Conservation (phyloP, 805 yeast genomes). For the Nakazawaea wyomingensis region DNA sequence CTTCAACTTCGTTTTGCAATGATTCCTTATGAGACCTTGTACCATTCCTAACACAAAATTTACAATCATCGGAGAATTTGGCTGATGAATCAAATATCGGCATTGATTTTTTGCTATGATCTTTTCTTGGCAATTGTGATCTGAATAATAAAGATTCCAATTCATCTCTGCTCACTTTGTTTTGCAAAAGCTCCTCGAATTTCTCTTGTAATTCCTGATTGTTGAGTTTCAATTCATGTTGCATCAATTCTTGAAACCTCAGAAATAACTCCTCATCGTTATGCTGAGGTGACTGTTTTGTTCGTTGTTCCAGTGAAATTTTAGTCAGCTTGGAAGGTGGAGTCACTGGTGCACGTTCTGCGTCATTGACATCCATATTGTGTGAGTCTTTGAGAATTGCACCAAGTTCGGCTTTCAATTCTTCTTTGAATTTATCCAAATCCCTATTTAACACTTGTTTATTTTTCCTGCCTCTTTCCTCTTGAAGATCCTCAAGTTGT, state of each 20-base stretch:
- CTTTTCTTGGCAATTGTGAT: neutral
- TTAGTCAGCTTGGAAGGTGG: no score
- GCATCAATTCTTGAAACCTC: slow-evolving; percentile 1
- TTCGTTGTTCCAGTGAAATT: no score
- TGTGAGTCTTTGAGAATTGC: neutral
- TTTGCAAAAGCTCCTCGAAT: slow-evolving; percentile 1
- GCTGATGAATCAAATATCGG: neutral
- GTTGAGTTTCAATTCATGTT: slow-evolving; percentile 2
- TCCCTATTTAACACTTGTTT: slow-evolving; percentile 4
- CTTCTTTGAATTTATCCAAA: slow-evolving; percentile 5
- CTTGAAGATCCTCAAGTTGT: slow-evolving; percentile 4
- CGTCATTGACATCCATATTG: neutral
- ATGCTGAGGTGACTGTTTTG: no score
- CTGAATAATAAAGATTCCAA: neutral
- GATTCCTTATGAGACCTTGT: neutral
- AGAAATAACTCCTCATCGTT: slow-evolving; percentile 1
- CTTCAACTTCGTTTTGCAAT: neutral
- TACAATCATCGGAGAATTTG: neutral
- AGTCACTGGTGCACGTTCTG: neutral
- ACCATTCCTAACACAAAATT: neutral
- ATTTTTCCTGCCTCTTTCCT: neutral
- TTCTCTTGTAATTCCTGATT: neutral
- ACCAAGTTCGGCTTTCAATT: slow-evolving; percentile 6
- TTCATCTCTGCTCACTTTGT: slow-evolving; percentile 11
- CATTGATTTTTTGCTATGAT: neutral